Base-by-base conservation (phyloP, 345 rosid species). In the Mercurialis annua region DNA sequence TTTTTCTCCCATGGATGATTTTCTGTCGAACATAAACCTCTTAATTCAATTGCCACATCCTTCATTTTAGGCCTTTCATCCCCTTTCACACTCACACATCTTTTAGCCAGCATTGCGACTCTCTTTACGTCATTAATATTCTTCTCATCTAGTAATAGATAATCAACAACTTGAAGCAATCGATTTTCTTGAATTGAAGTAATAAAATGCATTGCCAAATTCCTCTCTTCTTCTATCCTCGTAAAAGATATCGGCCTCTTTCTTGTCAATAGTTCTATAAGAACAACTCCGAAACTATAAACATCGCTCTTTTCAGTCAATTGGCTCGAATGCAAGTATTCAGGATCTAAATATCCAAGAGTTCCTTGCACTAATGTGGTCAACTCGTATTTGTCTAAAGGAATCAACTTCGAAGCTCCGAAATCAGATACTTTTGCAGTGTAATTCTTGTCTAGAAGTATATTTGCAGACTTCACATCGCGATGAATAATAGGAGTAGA, bases 281-380 rank as follows among this genome's bases (percentile, higher is more conserved):
- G 68, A 18, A 73, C 72, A 15, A 73, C 77, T 0, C 72, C 77
- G n/a, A 73, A 73, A 18, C 77, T 71, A 27, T 9, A 50, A 50
- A 50, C 54, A 50, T 50, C 54, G 2, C 54, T 50, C 54, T 50
- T 50, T 21, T 21, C 54, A 20, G 54, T 50, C 10, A 50, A 50
- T 14, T 50, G 54, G 26, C 54, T 50, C 10, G 54, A 6, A 6
- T 2, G 70, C 8, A 64, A 54, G 20, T 69, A 69, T 31, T 64
- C 62, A 0, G 70, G 73, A 42, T 69, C 70, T 0, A 74, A 59
- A 67, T 74, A 74, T 1, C 78, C 78, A 12, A 74, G 59, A 1
- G 74, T 74, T 0, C 78, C 78, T 58, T 69, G 69, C 27, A 74
- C 70, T 23, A 11, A n/a, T 1, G 78, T 69, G 3, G 74, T 74